Base-by-base conservation (phyloP, 768 basidiomycete species). In the Trametes gibbosa region DNA sequence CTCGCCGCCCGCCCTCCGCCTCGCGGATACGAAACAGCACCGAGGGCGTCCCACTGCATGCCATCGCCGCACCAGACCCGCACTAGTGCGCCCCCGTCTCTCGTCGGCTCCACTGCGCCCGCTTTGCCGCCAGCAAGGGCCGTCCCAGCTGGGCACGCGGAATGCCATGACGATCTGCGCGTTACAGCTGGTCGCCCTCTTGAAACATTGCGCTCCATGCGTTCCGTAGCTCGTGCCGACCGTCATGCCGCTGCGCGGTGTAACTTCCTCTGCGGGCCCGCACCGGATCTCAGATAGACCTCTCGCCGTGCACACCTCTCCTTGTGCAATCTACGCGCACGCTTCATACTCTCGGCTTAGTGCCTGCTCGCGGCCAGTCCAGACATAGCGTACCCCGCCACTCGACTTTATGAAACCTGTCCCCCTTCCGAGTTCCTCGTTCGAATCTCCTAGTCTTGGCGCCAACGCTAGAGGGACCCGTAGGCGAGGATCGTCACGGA, bases 11-110 rank as follows among this genome's bases (percentile, higher is more conserved):
- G 16, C 47, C 10, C 40, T 19, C 21, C 43, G 12, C 48, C 41
- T 57, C 48, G 48, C 50, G 56, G 25, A 50, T 49, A 50, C 56
- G 56, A 57, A 57, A 57, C 56, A 25, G 24, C 45, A 39, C 14
- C 37, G 16, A 39, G 29, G 10, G 48, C 27, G 56, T 32, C 47
- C n/a, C n/a, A n/a, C n/a, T n/a, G n/a, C 49, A 35, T 43, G 37
- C 54, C 43, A 40, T 49, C 55, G 55, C 55, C 55, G 55, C 55
- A 32, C 29, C 29, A 32, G 29, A 4, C 37, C 56, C 50, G 24
- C 56, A 25, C 41, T 24, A 23, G 42, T 42, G 21, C 35, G 42
- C 9, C 23, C 16, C 40, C 48, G 10, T 51, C 34, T 25, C 25
- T 5, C 32, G 32, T 25, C 49, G 56, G 45, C 24, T 41, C 25